Evolutionary conservation across 208 protist genomes (phyloP).

Genomic region (Acanthamoeba lenticulata): DNA sequence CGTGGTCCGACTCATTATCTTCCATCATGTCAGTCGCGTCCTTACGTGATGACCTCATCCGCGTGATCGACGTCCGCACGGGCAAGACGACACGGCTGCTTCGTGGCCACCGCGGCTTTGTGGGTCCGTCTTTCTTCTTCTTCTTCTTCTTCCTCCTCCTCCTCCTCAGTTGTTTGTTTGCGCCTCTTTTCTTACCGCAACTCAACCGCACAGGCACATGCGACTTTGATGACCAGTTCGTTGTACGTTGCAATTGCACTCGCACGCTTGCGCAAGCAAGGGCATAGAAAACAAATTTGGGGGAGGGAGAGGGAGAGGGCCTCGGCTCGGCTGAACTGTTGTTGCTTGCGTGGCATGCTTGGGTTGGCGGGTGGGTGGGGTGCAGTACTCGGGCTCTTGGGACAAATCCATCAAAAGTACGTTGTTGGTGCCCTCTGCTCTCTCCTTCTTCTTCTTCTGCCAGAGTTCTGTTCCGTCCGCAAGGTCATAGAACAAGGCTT

Average conservation of each 20-base stretch:
- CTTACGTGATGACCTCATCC: not conserved
- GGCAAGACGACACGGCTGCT: not conserved
- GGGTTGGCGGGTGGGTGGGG: too few species aligned
- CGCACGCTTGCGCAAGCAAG: not conserved
- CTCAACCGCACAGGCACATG: not conserved
- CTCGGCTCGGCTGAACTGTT: not conserved
- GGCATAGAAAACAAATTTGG: not conserved
- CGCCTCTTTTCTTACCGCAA: too few species aligned
- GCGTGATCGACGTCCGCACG: not conserved
- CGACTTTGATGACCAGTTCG: conserved; percentile 8
- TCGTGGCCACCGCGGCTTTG: conserved; percentile 44
- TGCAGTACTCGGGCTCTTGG: conserved; percentile 63
- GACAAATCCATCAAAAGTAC: conserved; percentile 56
- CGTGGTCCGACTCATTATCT: not conserved
- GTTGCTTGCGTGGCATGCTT: too few species aligned
- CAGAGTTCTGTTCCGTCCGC: not conserved
- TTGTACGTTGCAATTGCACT: not conserved
- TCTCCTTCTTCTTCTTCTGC: not conserved
- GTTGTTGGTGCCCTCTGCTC: not conserved
- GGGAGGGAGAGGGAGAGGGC: too few species aligned
- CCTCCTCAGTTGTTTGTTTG: not conserved
- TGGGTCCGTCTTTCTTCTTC: not conserved
- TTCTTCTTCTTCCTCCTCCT: not conserved
- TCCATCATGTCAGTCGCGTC: not conserved
- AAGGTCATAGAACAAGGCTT: too few species aligned